Evolutionary conservation across 331 rosid species (phyloP), one percentile per base, ranked within the genome.

Genomic region (Stylosanthes scabra): DNA sequence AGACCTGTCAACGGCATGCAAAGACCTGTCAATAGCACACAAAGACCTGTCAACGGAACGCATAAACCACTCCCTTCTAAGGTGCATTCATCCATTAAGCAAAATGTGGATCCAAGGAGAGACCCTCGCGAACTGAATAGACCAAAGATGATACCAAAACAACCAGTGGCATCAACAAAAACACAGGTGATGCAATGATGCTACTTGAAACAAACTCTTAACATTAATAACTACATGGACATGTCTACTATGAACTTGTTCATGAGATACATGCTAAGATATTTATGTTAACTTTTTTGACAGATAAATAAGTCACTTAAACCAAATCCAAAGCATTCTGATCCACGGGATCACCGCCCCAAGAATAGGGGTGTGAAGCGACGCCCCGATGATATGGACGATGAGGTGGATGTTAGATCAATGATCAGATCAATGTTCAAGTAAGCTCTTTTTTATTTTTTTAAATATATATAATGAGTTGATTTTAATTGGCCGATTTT

Each of bases 351-450:
- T 41, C 80, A 71, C 28, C 91, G 74, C 41, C 96, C 88, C 59
- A 87, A 84, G 88, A 94, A 77, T 75, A 89, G 79, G 69, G 86
- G 87, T 58, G 42, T 56, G 34, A 81, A 83, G 51, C 75, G 78
- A 15, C 27, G 40, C 40, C 67, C 76, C 8, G 88, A 91, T 66
- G 96, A 85, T 2, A 69, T 16, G 2, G 87, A 81, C 9, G 88
- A 50, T 29, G 91, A 47, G 40, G 52, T 63, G 61, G 88, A 90
- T 68, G 57, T 81, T 34, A 78, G 80, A 49, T 59, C 9, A 0
- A 46, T 70, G 86, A 87, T 94, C 86, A 83, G 97, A 84, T 16
- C 74, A 51, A 78, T 94, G 90, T 87, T 90, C 34, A 3, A 79
- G 99, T 91, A 82, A 82, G 87, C 27, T 40, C 34, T 40, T 27